Base-by-base conservation (phyloP, 805 yeast species). In the Candida succiphila region DNA sequence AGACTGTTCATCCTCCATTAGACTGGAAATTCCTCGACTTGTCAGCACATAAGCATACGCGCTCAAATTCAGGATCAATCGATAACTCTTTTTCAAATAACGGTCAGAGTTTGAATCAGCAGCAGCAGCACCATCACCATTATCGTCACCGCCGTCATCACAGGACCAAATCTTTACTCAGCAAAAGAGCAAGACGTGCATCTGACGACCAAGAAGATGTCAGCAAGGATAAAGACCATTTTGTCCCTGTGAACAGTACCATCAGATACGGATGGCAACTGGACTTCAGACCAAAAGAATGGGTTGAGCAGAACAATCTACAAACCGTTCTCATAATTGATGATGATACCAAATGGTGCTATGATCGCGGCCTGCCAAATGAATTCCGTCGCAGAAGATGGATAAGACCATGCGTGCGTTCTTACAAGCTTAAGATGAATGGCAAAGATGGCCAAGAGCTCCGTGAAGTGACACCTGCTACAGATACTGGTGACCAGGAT, bases 311-410 rank as follows among this genome's bases (percentile, higher is more conserved):
- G 2, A 67, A 72, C 34, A 58, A 69, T 32, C 56, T 79, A 12
- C 37, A 45, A 20, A 78, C 71, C 36, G 54, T 72, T 29, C 74
- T 79, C 13, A 65, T 63, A 16, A 63, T 82, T 16, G 94, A 85
- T 55, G 61, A 70, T 20, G 87, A 76, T 36, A 82, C 80, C 27
- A 85, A 85, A 53, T 85, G 95, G 95, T 89, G 83, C 15, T 85
- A 85, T 51, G 95, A 85, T 52, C 49, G 54, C 25, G 50, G 51
- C 7, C 34, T 38, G 15, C 40, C 37, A 37, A 43, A 39, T 40
- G 49, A 56, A 27, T 69, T 61, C 46, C 61, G 88, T 43, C 63
- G 89, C 48, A 63, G 89, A 46, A 64, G 86, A 51, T 80, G 88
- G 88, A 56, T 71, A 3, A 55, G 84, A 34, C 50, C 47, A 34